Evolutionary conservation across 164 flowering plant species (phyloP), one percentile per base, ranked within the genome.

Genomic region (Taxillus chinensis): DNA sequence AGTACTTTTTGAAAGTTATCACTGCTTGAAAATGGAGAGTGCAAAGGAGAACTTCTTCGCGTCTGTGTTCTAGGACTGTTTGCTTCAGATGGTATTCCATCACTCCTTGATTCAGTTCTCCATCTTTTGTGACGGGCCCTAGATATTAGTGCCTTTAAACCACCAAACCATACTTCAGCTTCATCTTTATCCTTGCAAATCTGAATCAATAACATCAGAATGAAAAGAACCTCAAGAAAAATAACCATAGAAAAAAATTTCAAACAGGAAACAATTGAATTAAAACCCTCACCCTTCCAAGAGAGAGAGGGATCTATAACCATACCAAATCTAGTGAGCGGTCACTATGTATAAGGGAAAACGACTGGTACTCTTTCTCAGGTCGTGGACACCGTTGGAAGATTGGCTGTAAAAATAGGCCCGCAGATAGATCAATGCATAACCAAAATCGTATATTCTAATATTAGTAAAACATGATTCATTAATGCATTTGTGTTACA

Each of bases 171-270:
- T 58, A 84, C 89, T 75, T 93, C 98, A 73, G 98, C 96, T 80
- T 90, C 98, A 82, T 93, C 98, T 82, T 93, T 93, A 75, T 93
- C 98, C 77, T 93, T 93, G 82, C 98, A 93, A 43, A 92, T 92
- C 98, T 92, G 70, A 63, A 37, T 64, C 49, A 62, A 27, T 43
- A 55, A 41, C 46, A 63, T 17, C 58, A 61, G 42, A 45, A 64
- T 58, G 41, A 37, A 43, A 62, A 61, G 39, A 62, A 59, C 40
- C 55, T 42, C 39, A 49, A 39, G 2, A 4, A 12, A 12, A 49
- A 49, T 9, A 49, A 9, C 13, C 5, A 12, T 9, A 11, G 52
- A 11, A 49, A 49, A 9, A 49, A 11, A 7, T 11, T 3, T 27
- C 27, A 27, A 27, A 27, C 27, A 27, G 27, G 27, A 27, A 2